A percentile compares a stretch with the other conserved stretches of the same genome.
Conservation (phyloP, 352 stramenopile genomes). For the Achlya hypogyna region DNA sequence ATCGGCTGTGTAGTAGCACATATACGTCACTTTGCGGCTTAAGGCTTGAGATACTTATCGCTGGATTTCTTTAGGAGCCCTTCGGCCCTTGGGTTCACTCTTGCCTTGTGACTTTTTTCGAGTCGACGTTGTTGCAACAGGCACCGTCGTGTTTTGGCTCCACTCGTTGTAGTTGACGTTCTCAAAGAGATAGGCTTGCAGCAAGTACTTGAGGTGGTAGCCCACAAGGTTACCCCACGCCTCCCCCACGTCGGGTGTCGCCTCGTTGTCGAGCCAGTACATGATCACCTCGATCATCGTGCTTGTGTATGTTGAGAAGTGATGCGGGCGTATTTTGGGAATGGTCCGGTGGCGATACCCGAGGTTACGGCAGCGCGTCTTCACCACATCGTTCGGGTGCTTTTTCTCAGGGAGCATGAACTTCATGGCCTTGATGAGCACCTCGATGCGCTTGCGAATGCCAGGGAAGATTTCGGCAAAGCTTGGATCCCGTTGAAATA, state of each 20-base stretch:
- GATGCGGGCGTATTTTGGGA: slow-evolving; percentile 3
- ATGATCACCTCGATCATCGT: slow-evolving; percentile 18
- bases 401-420: slow-evolving; percentile 10
- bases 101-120: too few species aligned
- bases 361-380: slow-evolving; percentile 11
- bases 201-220: slow-evolving; percentile 18
- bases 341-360: slow-evolving; percentile 13
- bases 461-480: slow-evolving; percentile 17
- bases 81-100: too few species aligned
- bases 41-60: too few species aligned
- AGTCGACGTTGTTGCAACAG: too few species aligned
- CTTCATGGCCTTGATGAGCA: slow-evolving; percentile 20
- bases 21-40: too few species aligned
- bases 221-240: slow-evolving; percentile 19
- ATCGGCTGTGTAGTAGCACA: too few species aligned
- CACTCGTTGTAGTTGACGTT: slow-evolving; percentile 14
- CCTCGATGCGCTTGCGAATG: slow-evolving; percentile 20
- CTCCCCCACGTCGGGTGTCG: slow-evolving; percentile 16
- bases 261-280: slow-evolving; percentile 20
- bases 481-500: slow-evolving; percentile 16
- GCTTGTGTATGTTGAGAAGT: slow-evolving; percentile 17
- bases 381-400: not conserved
- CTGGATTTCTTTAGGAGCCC: too few species aligned
- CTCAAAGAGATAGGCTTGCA: slow-evolving; percentile 11
- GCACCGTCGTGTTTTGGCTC: slow-evolving; percentile 17